Conservation (phyloP, 192 early-diverging fungal species). For the Gryganskiella cystojenkinii region DNA sequence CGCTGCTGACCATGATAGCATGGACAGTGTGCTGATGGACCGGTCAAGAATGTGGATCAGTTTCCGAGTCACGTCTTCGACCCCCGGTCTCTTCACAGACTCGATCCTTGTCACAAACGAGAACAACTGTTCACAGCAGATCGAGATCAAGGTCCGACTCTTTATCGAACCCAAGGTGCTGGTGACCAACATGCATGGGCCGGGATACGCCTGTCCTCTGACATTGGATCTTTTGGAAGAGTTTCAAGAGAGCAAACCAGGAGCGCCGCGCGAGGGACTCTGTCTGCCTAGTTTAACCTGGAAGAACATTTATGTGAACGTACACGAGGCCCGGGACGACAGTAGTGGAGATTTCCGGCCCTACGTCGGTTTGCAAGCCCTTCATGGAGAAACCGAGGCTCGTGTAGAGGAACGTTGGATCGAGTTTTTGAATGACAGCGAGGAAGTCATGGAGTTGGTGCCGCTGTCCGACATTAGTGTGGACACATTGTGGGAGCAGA, state of each 20-base stretch:
- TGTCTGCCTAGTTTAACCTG: constrained; percentile 28
- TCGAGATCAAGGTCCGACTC: constrained; percentile 71
- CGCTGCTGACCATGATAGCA: constrained; percentile 9
- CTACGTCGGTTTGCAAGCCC: constrained; percentile 34
- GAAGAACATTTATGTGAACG: constrained; percentile 44
- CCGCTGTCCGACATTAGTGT: constrained; percentile 59
- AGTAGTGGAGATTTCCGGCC: constrained; percentile 2
- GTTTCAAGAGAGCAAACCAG: constrained; percentile 27
- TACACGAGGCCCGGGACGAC: constrained; percentile 16
- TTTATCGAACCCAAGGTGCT: constrained; percentile 73
- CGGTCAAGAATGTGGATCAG: constrained; percentile 60
- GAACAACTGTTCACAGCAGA: constrained; percentile 72
- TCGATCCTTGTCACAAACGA: constrained; percentile 74
- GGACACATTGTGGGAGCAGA: constrained; percentile 55
- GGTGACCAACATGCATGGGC: constrained; percentile 12
- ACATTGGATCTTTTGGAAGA: constrained; percentile 31
- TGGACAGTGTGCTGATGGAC: constrained; percentile 26
- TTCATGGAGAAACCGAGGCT: constrained; percentile 19
- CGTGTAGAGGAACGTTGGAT: constrained; percentile 36
- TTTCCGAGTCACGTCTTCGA: constrained; percentile 65
- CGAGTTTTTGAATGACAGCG: constrained; percentile 60
- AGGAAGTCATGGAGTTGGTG: constrained; percentile 64
- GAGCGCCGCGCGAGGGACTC: constrained; percentile 33
- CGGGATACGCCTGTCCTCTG: constrained; percentile 23
- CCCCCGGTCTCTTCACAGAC: constrained; percentile 71